Percentiles rank a stretch among this genome's conserved stretches.
Conservation (phyloP, 1,139 yeast genomes). For the Candida neerlandica region DNA sequence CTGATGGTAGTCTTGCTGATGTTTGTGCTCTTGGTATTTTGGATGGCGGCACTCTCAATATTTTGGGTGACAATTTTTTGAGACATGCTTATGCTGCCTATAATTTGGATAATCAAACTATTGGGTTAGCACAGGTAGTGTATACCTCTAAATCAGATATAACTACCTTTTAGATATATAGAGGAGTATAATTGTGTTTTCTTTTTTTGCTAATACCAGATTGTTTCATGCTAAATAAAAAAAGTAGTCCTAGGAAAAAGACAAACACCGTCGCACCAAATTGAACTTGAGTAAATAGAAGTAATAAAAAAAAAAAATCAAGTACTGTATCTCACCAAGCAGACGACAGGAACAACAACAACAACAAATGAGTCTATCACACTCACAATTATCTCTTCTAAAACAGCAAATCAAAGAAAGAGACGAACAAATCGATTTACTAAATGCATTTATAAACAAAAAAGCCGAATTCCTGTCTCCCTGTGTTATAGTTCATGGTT, state of each 20-base stretch:
- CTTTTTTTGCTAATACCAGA: not conserved
- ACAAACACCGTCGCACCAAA: no score
- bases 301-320: not conserved
- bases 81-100: conserved; percentile 71
- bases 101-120: conserved; percentile 60
- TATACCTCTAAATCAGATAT: conserved; percentile 11
- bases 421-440: conserved; percentile 25
- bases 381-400: conserved; percentile 8
- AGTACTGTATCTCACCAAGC: not conserved
- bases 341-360: not conserved
- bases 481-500: conserved; percentile 41
- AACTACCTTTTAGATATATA: not conserved
- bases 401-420: conserved; percentile 19
- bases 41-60: conserved; percentile 12
- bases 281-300: no score
- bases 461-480: conserved; percentile 28
- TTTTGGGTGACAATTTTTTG: conserved; percentile 69
- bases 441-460: conserved; percentile 26
- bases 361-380: conserved; percentile 14
- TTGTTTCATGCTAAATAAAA: not conserved
- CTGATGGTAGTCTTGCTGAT: conserved; percentile 8
- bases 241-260: not conserved
- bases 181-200: not conserved
- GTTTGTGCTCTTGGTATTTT: conserved; percentile 14
- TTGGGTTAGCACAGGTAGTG: conserved; percentile 64